Base-by-base conservation (phyloP, 495 filamentous ascomycete genomes). In the Talaromyces trachyspermus region DNA sequence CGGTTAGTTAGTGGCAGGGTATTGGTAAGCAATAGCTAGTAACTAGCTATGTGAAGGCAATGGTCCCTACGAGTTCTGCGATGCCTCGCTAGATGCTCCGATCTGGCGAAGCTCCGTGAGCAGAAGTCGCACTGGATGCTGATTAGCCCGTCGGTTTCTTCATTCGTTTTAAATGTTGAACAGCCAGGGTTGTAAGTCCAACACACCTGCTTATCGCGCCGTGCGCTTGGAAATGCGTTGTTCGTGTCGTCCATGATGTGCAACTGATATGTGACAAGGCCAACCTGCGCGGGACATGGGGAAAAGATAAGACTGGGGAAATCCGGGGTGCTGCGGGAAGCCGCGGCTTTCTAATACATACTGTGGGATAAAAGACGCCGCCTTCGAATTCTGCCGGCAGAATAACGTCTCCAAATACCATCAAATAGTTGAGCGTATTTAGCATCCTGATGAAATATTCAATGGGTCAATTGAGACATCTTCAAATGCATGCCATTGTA, bases 141-240 rank as follows among this genome's bases (percentile, higher is more conserved):
- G 14, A 15, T 37, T 37, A 37, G 33, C 33, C 33, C 14, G 19
- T 9, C 27, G 27, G 27, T 30, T 6, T 12, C 27, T 30, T 30
- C 7, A 30, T 30, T 6, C 7, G 7, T 30, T 6, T 6, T 30
- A 30, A 30, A 30, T 30, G 27, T 30, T 12, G 7, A 30, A 30
- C 27, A 30, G 27, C 27, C 27, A 30, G 27, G 27, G 27, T 30
- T 30, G 27, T 30, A 30, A 7, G 27, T 30, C 33, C 2, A 37
- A 37, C 33, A 1, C 33, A 37, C 33, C 33, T 37, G 33, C 6
- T 37, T 37, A 37, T 37, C 33, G 33, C 33, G 33, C 33, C 33
- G 14, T 37, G 33, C 2, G 33, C 33, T 37, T 37, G 33, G 33
- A 17, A 12, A 37, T 9, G 33, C 5, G 2, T 37, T 15, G 33